Evolutionary conservation across 768 basidiomycete genomes (phyloP).

Genomic region (Rhizopogon roseolus): DNA sequence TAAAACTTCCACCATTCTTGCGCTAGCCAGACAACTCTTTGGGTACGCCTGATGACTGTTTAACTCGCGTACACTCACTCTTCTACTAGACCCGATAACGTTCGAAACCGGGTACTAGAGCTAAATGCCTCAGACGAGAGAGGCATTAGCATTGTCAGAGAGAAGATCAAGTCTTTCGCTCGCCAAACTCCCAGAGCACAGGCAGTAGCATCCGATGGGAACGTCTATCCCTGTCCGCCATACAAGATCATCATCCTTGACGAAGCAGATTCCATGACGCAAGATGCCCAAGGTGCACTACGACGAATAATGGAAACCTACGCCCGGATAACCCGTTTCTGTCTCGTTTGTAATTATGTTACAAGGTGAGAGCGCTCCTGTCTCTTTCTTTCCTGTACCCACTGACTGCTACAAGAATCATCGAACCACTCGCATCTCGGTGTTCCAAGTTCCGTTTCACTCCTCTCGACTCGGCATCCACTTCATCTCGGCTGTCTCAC

Average conservation of each 20-base stretch:
- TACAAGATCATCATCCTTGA: slow-evolving; percentile 99
- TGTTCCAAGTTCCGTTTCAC: slow-evolving; percentile 99
- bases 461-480: slow-evolving; percentile 77
- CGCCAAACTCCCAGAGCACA: slow-evolving; percentile 87
- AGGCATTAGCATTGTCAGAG: slow-evolving; percentile 93
- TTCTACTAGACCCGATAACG: slow-evolving; percentile 81
- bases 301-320: slow-evolving; percentile 99
- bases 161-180: slow-evolving; percentile 98
- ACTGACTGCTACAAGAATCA: slow-evolving; percentile 59
- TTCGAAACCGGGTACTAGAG: slow-evolving; percentile 88
- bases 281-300: slow-evolving; percentile 95
- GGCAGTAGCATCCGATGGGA: slow-evolving; percentile 64
- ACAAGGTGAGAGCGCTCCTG: slow-evolving; percentile 65
- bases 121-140: slow-evolving; percentile 98
- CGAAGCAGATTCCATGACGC: slow-evolving; percentile 99
- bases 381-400: neutral
- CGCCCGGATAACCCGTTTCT: slow-evolving; percentile 94
- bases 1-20: slow-evolving; percentile 97
- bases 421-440: slow-evolving; percentile 96
- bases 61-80: neutral
- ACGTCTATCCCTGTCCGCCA: slow-evolving; percentile 91
- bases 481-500: slow-evolving; percentile 67
- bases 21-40: slow-evolving; percentile 88
- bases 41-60: slow-evolving; percentile 51
- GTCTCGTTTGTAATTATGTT: slow-evolving; percentile 98